Percentiles rank a stretch among this genome's conserved stretches.
Evolutionary conservation across 1,284 basidiomycete species (phyloP).

Genomic region (Irpex sp.): DNA sequence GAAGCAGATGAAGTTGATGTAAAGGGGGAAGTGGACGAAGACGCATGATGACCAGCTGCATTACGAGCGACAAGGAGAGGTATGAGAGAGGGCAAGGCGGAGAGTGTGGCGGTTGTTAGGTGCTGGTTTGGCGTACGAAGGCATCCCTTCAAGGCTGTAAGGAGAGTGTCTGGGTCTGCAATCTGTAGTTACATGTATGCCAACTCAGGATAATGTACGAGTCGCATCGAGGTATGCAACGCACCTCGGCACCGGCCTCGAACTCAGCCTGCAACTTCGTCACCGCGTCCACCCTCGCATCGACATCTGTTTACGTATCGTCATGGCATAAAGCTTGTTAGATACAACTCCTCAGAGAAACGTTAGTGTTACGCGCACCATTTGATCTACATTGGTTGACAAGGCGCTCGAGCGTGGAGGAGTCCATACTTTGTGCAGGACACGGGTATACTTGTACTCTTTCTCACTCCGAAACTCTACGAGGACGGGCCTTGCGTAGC

Average conservation of each 20-base stretch:
- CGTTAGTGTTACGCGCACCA: constrained; percentile 38
- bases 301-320: constrained; percentile 48
- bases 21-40: constrained; percentile 40
- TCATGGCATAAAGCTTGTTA: not conserved
- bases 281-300: constrained; percentile 73
- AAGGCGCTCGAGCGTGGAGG: constrained; percentile 53
- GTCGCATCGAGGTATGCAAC: constrained; percentile 10
- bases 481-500: not conserved
- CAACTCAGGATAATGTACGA: not conserved
- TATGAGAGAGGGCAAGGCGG: constrained; percentile 57
- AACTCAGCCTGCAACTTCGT: constrained; percentile 70
- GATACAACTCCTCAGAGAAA: not conserved
- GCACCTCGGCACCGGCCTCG: constrained; percentile 62
- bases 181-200: constrained; percentile 39
- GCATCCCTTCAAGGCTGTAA: constrained; percentile 65
- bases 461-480: not conserved
- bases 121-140: constrained; percentile 79
- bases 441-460: constrained; percentile 5
- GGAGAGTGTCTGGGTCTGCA: constrained; percentile 60
- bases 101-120: constrained; percentile 67
- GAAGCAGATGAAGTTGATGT: constrained; percentile 43
- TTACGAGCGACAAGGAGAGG: constrained; percentile 47
- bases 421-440: constrained; percentile 29
- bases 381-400: constrained; percentile 64
- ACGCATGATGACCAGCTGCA: constrained; percentile 16